Evolutionary conservation across 2,329 filamentous ascomycete species (phyloP).

Genomic region (Corniculantispora saksenae): DNA sequence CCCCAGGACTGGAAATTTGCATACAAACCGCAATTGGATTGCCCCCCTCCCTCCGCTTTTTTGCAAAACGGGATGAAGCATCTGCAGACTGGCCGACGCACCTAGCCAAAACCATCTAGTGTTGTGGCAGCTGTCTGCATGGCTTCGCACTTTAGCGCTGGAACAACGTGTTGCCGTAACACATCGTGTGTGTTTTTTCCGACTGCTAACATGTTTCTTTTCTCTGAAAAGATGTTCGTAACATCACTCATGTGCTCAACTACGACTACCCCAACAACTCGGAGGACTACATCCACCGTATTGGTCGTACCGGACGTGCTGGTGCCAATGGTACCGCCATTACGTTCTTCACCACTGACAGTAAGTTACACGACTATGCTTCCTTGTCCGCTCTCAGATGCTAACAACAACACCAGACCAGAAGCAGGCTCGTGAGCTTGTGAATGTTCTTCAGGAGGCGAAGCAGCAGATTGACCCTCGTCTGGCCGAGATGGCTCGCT

Average conservation of each 20-base stretch:
- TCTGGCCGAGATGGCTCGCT: slow-evolving; percentile 93
- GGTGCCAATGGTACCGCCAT: slow-evolving; percentile 95
- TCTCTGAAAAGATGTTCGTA: slow-evolving; percentile 87
- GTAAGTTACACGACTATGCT: slow-evolving; percentile 59
- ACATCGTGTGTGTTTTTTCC: slow-evolving; percentile 45
- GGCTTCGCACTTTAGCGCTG: slow-evolving; percentile 47
- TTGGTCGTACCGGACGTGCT: slow-evolving; percentile 93
- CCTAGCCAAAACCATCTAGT: slow-evolving; percentile 36
- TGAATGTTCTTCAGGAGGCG: slow-evolving; percentile 84
- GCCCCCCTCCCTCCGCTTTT: slow-evolving; percentile 53
- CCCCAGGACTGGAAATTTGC: slow-evolving; percentile 45
- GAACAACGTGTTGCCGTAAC: slow-evolving; percentile 58
- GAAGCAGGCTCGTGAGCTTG: slow-evolving; percentile 95
- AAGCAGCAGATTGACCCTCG: slow-evolving; percentile 98
- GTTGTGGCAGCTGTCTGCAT: slow-evolving; percentile 18
- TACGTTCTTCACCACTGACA: slow-evolving; percentile 98
- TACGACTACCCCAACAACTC: slow-evolving; percentile 99
- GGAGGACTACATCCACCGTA: slow-evolving; percentile 97
- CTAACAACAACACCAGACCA: slow-evolving; percentile 62
- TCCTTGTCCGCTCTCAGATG: background rate
- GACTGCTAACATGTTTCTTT: slow-evolving; percentile 75
- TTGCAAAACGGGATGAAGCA: slow-evolving; percentile 45
- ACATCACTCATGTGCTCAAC: slow-evolving; percentile 99
- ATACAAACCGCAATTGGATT: slow-evolving; percentile 60
- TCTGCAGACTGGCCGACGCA: slow-evolving; percentile 45